Evolutionary conservation across 176 grass and related monocot species (phyloP), one percentile per base, ranked within the genome.

Genomic region (Ensete glaucum): DNA sequence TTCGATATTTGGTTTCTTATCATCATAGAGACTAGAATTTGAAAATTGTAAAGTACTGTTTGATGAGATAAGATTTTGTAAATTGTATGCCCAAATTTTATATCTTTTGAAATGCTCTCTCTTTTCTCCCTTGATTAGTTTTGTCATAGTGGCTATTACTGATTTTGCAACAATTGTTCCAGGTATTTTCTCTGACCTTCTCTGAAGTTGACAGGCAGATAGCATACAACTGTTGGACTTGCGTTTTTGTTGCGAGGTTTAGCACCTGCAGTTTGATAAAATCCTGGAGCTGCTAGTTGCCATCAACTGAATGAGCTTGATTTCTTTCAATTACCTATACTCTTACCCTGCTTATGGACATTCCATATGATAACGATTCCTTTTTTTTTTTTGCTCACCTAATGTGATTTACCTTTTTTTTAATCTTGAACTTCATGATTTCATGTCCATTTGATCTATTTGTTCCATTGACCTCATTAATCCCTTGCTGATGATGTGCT

Each of bases 181-280:
- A 90, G 90, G 90, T 93, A 97, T 86, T 93, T 90, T 89, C 85
- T 97, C 90, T 93, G 90, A 92, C 90, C 81, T 84, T 90, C 83
- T 92, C 85, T 97, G 93, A 92, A 97, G 93, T 88, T 97, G 87
- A 90, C 88, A 97, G 90, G 83, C 87, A 86, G 74, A 83, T 84
- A 76, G 76, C 76, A 48, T 77, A 59, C 57, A 9, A 25, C 74
- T 64, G 29, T 64, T 83, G 76, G 53, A 72, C 78, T 80, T 80
- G 54, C 67, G 62, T 78, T 6, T 43, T 78, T 83, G 83, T 80
- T 73, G 84, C 84, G 89, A 86, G 86, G 69, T 78, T 82, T 72
- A 69, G 67, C 76, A 49, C 69, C 69, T 81, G 85, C 67, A 66
- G 86, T 81, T 73, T 64, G 52, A 77, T 62, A 52, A 52, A 53